Base-by-base conservation (phyloP, 1,284 basidiomycete species). In the Tylopilus sp. region DNA sequence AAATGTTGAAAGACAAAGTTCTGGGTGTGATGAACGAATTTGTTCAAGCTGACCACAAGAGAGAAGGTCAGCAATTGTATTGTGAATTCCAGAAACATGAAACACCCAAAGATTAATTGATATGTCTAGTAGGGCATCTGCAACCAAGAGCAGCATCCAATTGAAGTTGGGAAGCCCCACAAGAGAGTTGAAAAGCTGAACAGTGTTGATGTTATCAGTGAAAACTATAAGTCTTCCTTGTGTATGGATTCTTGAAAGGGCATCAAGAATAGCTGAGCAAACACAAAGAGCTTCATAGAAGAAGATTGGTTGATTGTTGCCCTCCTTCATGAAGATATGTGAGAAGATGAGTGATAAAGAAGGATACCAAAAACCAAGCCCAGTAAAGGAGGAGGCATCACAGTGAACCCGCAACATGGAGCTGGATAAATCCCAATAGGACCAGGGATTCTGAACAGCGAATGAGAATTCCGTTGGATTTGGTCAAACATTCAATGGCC, bases 221-320 rank as follows among this genome's bases (percentile, higher is more conserved):
- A 59, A 77, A 1, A 80, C 62, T 0, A 59, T 61, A 0, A 79
- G 15, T 29, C 29, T 29, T 29, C 29, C 29, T 29, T 29, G 4
- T 29, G 0, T 66, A 39, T 63, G 65, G 15, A 2, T 10, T 38
- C 8, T 39, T 39, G 3, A 8, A 0, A 19, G 18, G 6, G 56
- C 38, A 10, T 58, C 29, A 7, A 58, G 57, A 1, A 81, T 58
- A 0, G 76, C 75, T 2, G 69, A 61, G 3, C 68, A 26, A 2
- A 82, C 73, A 24, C 63, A 63, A 0, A 79, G 57, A 0, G 77
- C 76, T 63, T 83, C 78, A 29, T 68, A 73, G 62, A 68, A 83
- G 62, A 82, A 77, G 44, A 75, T 81, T 5, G 52, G 24, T 0
- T 41, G 8, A 15, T 73, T 63, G 6, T 18, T 72, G 60, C 33